Percentiles rank a stretch among this genome's conserved stretches.
Evolutionary conservation across 2,329 filamentous ascomycete genomes (phyloP).

Genomic region (Colletotrichum lupini): DNA sequence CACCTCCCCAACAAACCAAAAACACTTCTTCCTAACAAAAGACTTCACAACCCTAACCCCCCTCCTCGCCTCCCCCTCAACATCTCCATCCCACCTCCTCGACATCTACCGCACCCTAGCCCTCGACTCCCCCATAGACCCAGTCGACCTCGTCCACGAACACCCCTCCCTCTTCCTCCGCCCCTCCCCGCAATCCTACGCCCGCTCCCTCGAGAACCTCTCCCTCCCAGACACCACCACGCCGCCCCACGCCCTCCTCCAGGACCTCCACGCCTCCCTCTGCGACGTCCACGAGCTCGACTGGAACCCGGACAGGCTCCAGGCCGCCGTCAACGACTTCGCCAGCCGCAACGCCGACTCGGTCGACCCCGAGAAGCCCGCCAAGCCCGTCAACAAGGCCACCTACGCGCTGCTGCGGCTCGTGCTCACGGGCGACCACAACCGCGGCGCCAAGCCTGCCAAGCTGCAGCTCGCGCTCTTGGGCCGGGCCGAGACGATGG

Average conservation of each 20-base stretch:
- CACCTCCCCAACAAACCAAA: slow-evolving; percentile 4
- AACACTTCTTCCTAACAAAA: slow-evolving; percentile 12
- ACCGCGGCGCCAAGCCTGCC: slow-evolving; percentile 33
- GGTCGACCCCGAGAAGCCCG: slow-evolving; percentile 1
- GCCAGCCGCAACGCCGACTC: slow-evolving; percentile 1
- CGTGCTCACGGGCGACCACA: slow-evolving; percentile 30
- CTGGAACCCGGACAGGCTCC: slow-evolving; percentile 28
- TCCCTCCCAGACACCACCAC: not conserved
- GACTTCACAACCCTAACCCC: slow-evolving; percentile 20
- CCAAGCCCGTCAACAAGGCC: slow-evolving; percentile 4
- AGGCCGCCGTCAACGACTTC: slow-evolving; percentile 26
- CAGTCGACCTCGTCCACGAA: slow-evolving; percentile 24
- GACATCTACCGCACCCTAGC: slow-evolving; percentile 26
- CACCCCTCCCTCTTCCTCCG: slow-evolving; percentile 37
- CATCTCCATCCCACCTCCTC: slow-evolving; percentile 24
- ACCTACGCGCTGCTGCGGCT: slow-evolving; percentile 30
- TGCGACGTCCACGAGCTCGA: slow-evolving; percentile 20
- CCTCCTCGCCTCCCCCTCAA: not conserved
- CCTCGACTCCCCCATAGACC: slow-evolving; percentile 33
- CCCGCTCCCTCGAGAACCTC: slow-evolving; percentile 13
- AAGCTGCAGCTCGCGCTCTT: slow-evolving; percentile 36
- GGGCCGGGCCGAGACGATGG: slow-evolving; percentile 31
- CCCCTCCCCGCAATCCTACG: slow-evolving; percentile 17
- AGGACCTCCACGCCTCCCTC: slow-evolving; percentile 16
- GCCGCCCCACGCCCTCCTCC: not conserved